Percentiles rank a stretch among this genome's conserved stretches.
Evolutionary conservation across 2,329 filamentous ascomycete genomes (phyloP).

Genomic region (Pseudopyrenochaeta lycopersici): DNA sequence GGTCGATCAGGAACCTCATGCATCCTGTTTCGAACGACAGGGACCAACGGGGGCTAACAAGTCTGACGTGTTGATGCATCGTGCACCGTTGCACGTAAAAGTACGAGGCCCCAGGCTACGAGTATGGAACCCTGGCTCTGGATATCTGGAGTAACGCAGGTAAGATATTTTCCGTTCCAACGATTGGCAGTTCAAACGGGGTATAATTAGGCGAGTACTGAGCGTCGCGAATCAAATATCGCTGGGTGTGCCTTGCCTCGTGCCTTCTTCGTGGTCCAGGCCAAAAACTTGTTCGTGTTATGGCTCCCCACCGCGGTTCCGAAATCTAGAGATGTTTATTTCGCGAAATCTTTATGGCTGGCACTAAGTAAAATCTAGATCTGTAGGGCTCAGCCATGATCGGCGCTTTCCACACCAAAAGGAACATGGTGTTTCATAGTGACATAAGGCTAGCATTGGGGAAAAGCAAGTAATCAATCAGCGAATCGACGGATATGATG

Average conservation of each 20-base stretch:
- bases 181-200: slow-evolving; percentile 6
- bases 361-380: slow-evolving; percentile 4
- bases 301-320: slow-evolving; percentile 13
- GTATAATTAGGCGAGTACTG: slow-evolving; percentile 3
- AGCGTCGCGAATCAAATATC: neutral
- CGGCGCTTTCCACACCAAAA: neutral
- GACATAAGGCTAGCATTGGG: neutral
- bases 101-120: neutral
- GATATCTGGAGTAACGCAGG: slow-evolving; percentile 5
- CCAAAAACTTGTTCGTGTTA: neutral
- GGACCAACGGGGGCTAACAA: neutral
- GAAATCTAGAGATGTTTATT: neutral
- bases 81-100: neutral
- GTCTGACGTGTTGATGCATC: slow-evolving; percentile 4
- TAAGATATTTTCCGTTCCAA: slow-evolving; percentile 6
- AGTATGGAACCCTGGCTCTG: slow-evolving; percentile 3
- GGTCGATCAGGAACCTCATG: neutral
- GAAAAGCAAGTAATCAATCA: slow-evolving; percentile 6
- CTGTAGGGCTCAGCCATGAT: neutral
- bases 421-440: slow-evolving; percentile 10
- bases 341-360: neutral
- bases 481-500: slow-evolving; percentile 1
- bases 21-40: neutral
- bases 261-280: neutral
- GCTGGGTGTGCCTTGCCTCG: neutral